Evolutionary conservation across 2,329 filamentous ascomycete genomes (phyloP), one percentile per base, ranked within the genome.

Genomic region (Paracamarosporium sp.): DNA sequence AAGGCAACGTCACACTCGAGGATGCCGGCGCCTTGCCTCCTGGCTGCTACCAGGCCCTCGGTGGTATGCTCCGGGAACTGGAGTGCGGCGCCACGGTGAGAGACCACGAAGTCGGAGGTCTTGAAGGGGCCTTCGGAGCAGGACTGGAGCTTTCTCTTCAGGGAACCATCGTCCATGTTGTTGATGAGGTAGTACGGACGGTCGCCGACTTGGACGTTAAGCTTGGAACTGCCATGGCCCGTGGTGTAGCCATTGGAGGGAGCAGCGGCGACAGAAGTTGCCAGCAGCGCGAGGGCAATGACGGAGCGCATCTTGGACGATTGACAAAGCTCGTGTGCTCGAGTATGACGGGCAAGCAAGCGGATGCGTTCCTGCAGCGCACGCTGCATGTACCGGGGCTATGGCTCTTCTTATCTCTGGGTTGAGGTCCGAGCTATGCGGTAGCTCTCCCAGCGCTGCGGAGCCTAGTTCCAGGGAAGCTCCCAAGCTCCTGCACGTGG

Each of bases 1-100:
- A 77, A 77, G 0, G 74, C 66, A 17, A 77, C 74, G 38, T 77
- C 75, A 61, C 75, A 77, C 56, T 77, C 75, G 27, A 77, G 68
- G 13, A 76, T 57, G 30, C 74, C 74, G 9, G 75, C 75, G 15
- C 75, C 75, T 61, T 72, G 65, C 22, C 75, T 68, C 24, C 69
- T 66, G 1, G 71, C 75, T 9, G 75, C 75, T 15, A 58, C 67
- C 53, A 72, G 71, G 13, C 64, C 60, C 45, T 74, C 64, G 3
- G 68, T 53, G 0, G 73, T 74, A 38, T 77, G 72, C 53, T 77
- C 75, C 2, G 75, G 75, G 51, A 70, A 76, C 36, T 76, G 69
- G 15, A 77, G 64, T 1, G 74, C 62, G 4, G 71, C 75, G 40
- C 75, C 75, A 22, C 75, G 74, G 55, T 77, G 75, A 4, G 71